These are phyloP conservation scores for Tritrichomonas foetus DNA, from an alignment of 208 protist species.

Conservation along the genomic window DNA sequence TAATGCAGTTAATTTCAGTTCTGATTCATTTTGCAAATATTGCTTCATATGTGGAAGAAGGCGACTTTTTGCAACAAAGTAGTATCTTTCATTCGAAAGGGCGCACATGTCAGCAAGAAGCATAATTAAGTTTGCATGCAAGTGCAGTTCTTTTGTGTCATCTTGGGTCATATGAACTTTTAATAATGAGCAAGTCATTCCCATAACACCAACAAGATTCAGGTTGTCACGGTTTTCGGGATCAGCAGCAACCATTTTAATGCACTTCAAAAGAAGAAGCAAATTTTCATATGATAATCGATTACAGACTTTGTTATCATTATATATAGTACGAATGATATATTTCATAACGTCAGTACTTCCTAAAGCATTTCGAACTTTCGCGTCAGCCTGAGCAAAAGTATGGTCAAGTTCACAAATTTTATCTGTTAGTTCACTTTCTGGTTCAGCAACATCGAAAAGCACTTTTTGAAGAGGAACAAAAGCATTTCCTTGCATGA, in stretches of 20 bases:
- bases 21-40: background rate
- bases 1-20: background rate
- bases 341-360: background rate
- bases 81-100: background rate
- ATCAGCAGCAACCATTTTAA: background rate
- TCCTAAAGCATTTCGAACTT: background rate
- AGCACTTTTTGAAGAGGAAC: background rate
- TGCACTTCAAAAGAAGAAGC: background rate
- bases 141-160: background rate
- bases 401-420: background rate
- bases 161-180: background rate
- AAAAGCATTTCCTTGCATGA: background rate
- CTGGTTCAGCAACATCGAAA: background rate
- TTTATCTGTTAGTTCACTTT: no score
- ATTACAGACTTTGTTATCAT: background rate
- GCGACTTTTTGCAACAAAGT: background rate
- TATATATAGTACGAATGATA: background rate
- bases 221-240: background rate
- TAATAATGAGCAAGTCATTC: background rate
- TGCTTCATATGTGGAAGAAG: background rate
- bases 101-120: background rate
- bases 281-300: background rate
- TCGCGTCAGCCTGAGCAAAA: background rate
- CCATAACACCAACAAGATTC: background rate
- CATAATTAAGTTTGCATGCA: background rate